Evolutionary conservation across 106 monocot species (phyloP), one percentile per base, ranked within the genome.

Genomic region (Apostasia ramifera): DNA sequence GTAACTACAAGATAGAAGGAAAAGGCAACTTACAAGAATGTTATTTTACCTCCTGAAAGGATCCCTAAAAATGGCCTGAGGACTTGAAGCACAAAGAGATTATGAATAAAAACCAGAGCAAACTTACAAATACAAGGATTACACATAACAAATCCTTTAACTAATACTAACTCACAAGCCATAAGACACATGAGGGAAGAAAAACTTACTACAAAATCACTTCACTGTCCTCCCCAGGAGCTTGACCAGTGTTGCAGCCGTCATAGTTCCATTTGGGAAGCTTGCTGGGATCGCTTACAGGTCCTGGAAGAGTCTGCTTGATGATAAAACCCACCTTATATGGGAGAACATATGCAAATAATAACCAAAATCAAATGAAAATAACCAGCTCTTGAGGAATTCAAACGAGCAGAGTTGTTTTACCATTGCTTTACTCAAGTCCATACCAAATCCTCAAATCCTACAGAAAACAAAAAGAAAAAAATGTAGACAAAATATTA

Each of bases 1-100:
- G 26, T 26, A 26, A 26, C 26, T 26, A 26, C 26, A 26, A 26
- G 26, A 26, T 26, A 26, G 26, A n/a, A n/a, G n/a, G n/a, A n/a
- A n/a, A n/a, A n/a, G n/a, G n/a, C n/a, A 64, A 68, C 71, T 72
- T 66, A 86, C 86, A n/a, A 87, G 83, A 62, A 87, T 87, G 63
- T 87, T 87, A 72, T 83, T 87, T 6, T 82, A 82, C 71, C 77
- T 86, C 67, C 86, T 86, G 63, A 86, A 86, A 6, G 86, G 86
- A 57, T 87, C 87, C 80, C 71, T 88, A 66, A 83, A 88, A 51
- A 83, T 83, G 12, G 87, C 87, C 59, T 88, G 87, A 58, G 87
- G 87, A 43, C 87, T 88, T 48, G 56, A 66, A 51, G 5, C 8
- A 66, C 41, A 64, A 65, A 37, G 2, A 65, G 26, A 54, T 52